Base-by-base conservation (phyloP, 2,329 filamentous ascomycete genomes). In the Arthrobotrys musiformis region DNA sequence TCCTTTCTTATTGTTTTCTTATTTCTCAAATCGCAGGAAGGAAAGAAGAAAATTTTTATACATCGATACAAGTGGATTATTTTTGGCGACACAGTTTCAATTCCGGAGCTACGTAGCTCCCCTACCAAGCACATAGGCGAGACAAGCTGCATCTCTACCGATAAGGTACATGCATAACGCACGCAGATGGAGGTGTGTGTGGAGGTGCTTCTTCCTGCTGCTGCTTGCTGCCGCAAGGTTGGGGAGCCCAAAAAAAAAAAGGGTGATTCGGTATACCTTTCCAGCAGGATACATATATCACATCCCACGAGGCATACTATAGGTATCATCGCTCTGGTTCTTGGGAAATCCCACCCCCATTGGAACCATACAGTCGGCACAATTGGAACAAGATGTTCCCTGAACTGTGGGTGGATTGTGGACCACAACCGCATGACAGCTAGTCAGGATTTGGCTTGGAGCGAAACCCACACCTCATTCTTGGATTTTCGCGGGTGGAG, bases 121-220 rank as follows among this genome's bases (percentile, higher is more conserved):
- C 54, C 19, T 56, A 35, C 70, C 62, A 62, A 68, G 62, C 62
- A 75, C 33, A 50, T 76, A 76, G 58, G 64, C 70, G 70, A 76
- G 69, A 76, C 62, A 66, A 64, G 70, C 70, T 69, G 70, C 70
- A 68, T 76, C 56, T 69, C 63, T 60, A 66, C 70, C 70, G 70
- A 69, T 69, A 61, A 66, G 15, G 61, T 46, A 64, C 70, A 69
- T 75, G 63, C 64, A 63, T 56, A 52, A 11, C 48, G 68, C 54
- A 58, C 54, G 54, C 64, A 61, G 67, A 54, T 64, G 54, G 50
- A 8, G 48, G 40, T 48, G 58, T 37, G 46, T 54, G 64, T 24
- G 48, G 68, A 63, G 48, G 46, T 64, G 58, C 48, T 54, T 1
- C 22, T 63, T 28, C 52, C n/a, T 37, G 46, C 33, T 68, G 48